Evolutionary conservation across 441 rosid genomes (phyloP), one percentile per base, ranked within the genome.

Genomic region (Brassica hybrid): DNA sequence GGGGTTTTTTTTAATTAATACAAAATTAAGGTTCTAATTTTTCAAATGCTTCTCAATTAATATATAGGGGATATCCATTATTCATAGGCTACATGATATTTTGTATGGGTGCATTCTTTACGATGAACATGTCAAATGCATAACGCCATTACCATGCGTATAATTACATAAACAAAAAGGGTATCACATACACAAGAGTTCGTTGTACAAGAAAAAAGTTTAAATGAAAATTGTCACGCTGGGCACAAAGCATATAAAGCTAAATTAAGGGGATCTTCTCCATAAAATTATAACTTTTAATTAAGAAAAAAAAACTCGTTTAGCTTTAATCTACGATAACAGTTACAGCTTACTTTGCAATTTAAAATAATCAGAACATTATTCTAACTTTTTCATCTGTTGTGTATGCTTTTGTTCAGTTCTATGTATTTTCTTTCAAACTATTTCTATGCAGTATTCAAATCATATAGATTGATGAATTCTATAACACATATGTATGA

Each of bases 41-140:
- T n/a, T n/a, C n/a, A n/a, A n/a, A n/a, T n/a, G n/a, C n/a, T n/a
- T n/a, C n/a, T n/a, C n/a, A n/a, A n/a, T n/a, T n/a, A n/a, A n/a
- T n/a, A n/a, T n/a, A n/a, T n/a, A n/a, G n/a, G n/a, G n/a, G n/a
- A 52, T 63, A 54, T 76, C 23, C 56, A 57, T 16, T 56, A 9
- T 17, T 25, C 25, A 45, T 14, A 11, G n/a, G 23, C 16, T 67
- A 48, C 5, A 14, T 17, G 34, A 36, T 48, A 48, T 30, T 30
- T 30, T 41, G 17, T 16, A 58, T 72, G 34, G 30, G 61, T 14
- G 38, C 41, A 30, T 67, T 67, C 57, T 56, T 27, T 65, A 43
- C 7, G 34, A 78, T 19, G 56, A 71, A 58, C 34, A 65, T 71
- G 67, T 62, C 74, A 62, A 13, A 41, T 27, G 23, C 64, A 54